phyloP scores from a whole-genome alignment of 2,329 filamentous ascomycete genomes.

The Ophiostoma quercus region DNA sequence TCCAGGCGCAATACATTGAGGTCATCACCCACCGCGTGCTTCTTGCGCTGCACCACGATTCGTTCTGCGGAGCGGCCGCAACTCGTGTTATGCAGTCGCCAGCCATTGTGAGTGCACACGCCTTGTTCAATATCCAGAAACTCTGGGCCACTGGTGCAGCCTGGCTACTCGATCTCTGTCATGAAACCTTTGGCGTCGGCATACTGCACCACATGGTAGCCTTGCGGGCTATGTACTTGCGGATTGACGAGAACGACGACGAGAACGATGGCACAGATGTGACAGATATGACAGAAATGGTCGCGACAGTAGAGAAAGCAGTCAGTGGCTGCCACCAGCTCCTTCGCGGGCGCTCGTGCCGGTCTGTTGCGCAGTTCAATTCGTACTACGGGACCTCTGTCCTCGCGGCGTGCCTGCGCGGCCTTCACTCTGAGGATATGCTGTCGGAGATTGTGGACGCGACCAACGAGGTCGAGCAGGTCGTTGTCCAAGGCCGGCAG shows the following conservation, averaged over 20 bases:
- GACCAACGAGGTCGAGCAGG: constrained; percentile 29
- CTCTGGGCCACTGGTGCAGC: constrained; percentile 22
- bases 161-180: constrained; percentile 31
- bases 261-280: neutral
- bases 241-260: neutral
- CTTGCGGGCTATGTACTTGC: constrained; percentile 1
- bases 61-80: constrained; percentile 17
- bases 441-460: constrained; percentile 26
- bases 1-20: constrained; percentile 26
- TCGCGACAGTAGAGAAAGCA: neutral
- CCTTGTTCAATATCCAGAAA: constrained; percentile 27
- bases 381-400: constrained; percentile 28
- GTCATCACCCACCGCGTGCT: constrained; percentile 29
- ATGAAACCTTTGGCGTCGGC: constrained; percentile 30
- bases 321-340: constrained; percentile 20
- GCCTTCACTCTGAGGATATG: constrained; percentile 21
- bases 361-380: constrained; percentile 29
- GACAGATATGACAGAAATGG: neutral
- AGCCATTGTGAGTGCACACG: neutral
- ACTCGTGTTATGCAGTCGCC: neutral
- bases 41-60: constrained; percentile 29
- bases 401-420: constrained; percentile 27
- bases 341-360: constrained; percentile 27
- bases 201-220: constrained; percentile 28
- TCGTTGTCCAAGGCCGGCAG: constrained; percentile 27